Base-by-base conservation (phyloP, 345 rosid genomes). In the Populus davidiana region DNA sequence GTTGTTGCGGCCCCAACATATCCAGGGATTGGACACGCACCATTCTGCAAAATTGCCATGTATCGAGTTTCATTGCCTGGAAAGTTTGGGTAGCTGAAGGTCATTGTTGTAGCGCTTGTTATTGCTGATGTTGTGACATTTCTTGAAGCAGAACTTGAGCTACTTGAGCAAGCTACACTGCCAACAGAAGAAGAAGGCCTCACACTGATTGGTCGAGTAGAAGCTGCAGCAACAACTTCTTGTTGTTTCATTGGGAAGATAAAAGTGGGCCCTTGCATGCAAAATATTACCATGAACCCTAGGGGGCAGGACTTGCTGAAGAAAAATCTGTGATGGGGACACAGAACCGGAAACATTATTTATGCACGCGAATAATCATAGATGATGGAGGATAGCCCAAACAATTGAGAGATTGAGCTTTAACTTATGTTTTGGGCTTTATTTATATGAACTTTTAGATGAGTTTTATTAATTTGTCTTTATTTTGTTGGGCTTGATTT, bases 1-100 rank as follows among this genome's bases (percentile, higher is more conserved):
- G 67, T 91, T n/a, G n/a, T n/a, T n/a, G n/a, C n/a, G n/a, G n/a
- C n/a, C n/a, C n/a, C n/a, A n/a, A n/a, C n/a, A n/a, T n/a, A n/a
- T n/a, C n/a, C n/a, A n/a, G n/a, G n/a, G n/a, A n/a, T n/a, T n/a
- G n/a, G n/a, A n/a, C n/a, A 96, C 16, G 83, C 89, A 74, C 88
- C 89, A 75, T 92, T 96, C 88, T 88, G 99, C 86, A 96, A 74
- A 73, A 96, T 86, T 10, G 99, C 98, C 81, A 96, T 81, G 85
- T 91, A 96, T 75, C 89, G 99, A 36, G 97, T 87, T 79, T 96
- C 99, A 78, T 83, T 92, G 56, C 91, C 95, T 0, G 94, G 89
- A 82, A 93, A 85, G 79, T 81, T 91, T 1, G 97, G 88, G 82
- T 92, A 96, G 82, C 86, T 94, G 83, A 92, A 94, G 86, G 91